These are phyloP conservation scores for Suhomyces canberraensis DNA, from an alignment of 805 yeast species.

Conservation along the genomic window DNA sequence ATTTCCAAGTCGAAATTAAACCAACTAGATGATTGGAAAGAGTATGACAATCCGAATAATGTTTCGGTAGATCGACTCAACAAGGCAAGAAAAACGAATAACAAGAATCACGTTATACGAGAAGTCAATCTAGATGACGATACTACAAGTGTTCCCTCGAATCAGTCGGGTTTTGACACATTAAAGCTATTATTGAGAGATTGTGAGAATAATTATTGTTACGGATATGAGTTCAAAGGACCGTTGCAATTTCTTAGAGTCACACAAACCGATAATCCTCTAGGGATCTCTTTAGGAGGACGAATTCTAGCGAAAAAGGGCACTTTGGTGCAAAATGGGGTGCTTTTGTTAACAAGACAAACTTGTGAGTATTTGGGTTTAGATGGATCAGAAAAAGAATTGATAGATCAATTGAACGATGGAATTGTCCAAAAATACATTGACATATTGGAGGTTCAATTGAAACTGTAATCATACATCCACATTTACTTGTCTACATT, in stretches of 20 bases:
- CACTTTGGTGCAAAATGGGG: conserved; percentile 47
- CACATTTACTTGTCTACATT: too few relatives aligned
- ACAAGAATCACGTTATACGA: conserved; percentile 37
- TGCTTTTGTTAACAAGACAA: conserved; percentile 32
- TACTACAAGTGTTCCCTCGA: conserved; percentile 10
- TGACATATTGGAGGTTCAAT: conserved; percentile 30
- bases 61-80: conserved; percentile 56
- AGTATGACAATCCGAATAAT: conserved; percentile 53
- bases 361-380: conserved; percentile 34
- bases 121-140: conserved; percentile 49
- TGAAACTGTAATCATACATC: too few relatives aligned
- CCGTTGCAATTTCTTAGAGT: conserved; percentile 47
- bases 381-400: conserved; percentile 18
- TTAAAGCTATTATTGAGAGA: conserved; percentile 62
- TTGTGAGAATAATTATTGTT: conserved; percentile 45
- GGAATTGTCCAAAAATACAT: conserved; percentile 39
- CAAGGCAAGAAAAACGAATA: conserved; percentile 19
- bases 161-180: conserved; percentile 12
- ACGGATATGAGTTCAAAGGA: conserved; percentile 53
- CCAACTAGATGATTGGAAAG: conserved; percentile 55
- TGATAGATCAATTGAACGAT: conserved; percentile 28
- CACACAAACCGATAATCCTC: conserved; percentile 37
- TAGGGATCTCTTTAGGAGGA: conserved; percentile 44
- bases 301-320: conserved; percentile 50
- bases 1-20: conserved; percentile 46